phyloP scores from a whole-genome alignment of 495 filamentous ascomycete species.

The Talaromyces proteolyticus region DNA sequence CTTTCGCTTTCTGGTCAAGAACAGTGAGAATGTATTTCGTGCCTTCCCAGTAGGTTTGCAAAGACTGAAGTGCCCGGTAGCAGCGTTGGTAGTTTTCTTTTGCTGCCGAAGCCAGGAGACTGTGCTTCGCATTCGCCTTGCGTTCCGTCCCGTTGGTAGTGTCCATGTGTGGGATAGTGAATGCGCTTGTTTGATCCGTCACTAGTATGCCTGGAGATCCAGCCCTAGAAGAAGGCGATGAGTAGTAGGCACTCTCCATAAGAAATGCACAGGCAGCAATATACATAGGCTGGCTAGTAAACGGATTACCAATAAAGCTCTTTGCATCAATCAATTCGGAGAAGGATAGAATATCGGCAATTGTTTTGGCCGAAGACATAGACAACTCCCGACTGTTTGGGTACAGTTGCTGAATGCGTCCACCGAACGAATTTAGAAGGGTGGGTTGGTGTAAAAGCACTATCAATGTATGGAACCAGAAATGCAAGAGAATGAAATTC shows the following conservation, averaged over 20 bases:
- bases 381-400: constrained; percentile 74
- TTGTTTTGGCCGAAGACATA: constrained; percentile 85
- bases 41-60: constrained; percentile 77
- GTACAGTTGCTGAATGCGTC: constrained; percentile 60
- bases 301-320: constrained; percentile 78
- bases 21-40: constrained; percentile 82
- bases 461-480: constrained; percentile 87
- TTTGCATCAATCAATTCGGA: constrained; percentile 73
- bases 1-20: constrained; percentile 81
- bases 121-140: constrained; percentile 58
- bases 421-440: constrained; percentile 69
- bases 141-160: constrained; percentile 26
- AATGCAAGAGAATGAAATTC: constrained; percentile 81
- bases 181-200: constrained; percentile 33
- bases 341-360: constrained; percentile 77
- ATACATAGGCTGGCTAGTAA: constrained; percentile 85
- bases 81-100: constrained; percentile 77
- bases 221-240: constrained; percentile 27
- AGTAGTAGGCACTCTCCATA: constrained; percentile 62
- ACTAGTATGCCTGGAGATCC: constrained; percentile 28
- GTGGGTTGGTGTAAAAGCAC: constrained; percentile 80
- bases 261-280: constrained; percentile 84
- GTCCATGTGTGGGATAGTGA: constrained; percentile 34
- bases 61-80: constrained; percentile 69
- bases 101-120: constrained; percentile 66